Evolutionary conservation across 257 asterid species (phyloP), one percentile per base, ranked within the genome.

Genomic region (Henckelia pumila): DNA sequence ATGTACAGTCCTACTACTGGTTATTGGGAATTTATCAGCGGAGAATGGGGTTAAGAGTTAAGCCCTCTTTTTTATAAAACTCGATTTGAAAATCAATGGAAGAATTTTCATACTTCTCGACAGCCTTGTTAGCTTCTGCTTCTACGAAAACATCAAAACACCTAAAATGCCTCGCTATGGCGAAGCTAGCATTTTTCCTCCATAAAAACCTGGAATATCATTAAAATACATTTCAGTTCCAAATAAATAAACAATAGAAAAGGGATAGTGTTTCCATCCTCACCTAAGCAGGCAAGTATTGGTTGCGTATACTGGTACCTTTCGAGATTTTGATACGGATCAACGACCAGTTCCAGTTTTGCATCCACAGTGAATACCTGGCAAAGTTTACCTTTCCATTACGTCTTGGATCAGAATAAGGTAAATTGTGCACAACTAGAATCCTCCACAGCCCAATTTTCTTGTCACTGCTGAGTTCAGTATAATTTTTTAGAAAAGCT

Each of bases 71-170:
- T 73, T 78, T 87, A 64, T 92, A 92, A 73, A 88, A 92, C 16
- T 88, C 97, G 44, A 84, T 80, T 86, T 92, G 98, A 83, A 88
- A 89, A 74, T 92, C 95, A 22, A 92, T 88, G 80, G 98, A 92
- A 68, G 92, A 71, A 67, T 92, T 89, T 28, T 88, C 88, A 29
- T 86, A 92, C 79, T 92, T 92, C 61, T 83, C 94, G 63, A 96
- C 97, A 59, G 88, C 96, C 76, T 92, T 92, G 70, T 92, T 92
- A 65, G 98, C 98, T 78, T 88, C 97, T 55, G 98, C 98, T 85
- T 92, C 98, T 53, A 79, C 83, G 79, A 92, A 88, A 67, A 83
- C 96, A 73, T 92, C 97, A 63, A 88, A 92, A 17, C 97, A 92
- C 73, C 69, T 89, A 50, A 87, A 92, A 71, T 92, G 98, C 78